Evolutionary conservation across 345 rosid genomes (phyloP), one percentile per base, ranked within the genome.

Genomic region (Luvunga scandens): DNA sequence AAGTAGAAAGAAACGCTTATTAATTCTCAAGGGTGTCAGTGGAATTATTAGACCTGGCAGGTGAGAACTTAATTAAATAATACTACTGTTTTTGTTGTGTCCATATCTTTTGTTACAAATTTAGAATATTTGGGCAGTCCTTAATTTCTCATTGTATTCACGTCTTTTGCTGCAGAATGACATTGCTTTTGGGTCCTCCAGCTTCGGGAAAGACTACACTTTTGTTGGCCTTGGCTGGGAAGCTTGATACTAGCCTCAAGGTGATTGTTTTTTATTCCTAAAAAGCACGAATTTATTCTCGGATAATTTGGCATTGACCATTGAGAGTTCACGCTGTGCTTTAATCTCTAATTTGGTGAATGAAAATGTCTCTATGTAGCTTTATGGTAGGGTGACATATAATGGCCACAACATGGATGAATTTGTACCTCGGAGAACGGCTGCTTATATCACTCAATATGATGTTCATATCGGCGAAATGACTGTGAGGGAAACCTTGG

Each of bases 141-240:
- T 21, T 72, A 34, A 73, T 57, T n/a, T 48, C 38, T 60, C 19
- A 38, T 75, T 10, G 16, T 53, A 57, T 69, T 62, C 24, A 62
- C 66, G 21, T 68, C 25, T 18, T 24, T 65, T 21, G 67, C 33
- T 45, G 68, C 75, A 93, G 96, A 73, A 84, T 89, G 91, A 83
- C 96, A 56, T 72, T 93, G 84, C 94, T 93, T 66, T 80, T 93
- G 84, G 97, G 97, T 48, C 97, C 97, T 75, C 95, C 95, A 56
- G 78, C 90, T 75, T 89, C 97, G 53, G 97, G 97, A 8, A 93
- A 93, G 84, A 93, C 95, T 7, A 88, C 93, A 0, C 91, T 93
- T 12, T 39, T 93, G 83, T 81, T 91, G 83, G 94, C 97, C 53
- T 81, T 93, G 81, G 93, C 94, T 25, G 93, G 91, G 62, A 91